Evolutionary conservation across 768 basidiomycete species (phyloP).

Genomic region (Ephemerocybe angulata): DNA sequence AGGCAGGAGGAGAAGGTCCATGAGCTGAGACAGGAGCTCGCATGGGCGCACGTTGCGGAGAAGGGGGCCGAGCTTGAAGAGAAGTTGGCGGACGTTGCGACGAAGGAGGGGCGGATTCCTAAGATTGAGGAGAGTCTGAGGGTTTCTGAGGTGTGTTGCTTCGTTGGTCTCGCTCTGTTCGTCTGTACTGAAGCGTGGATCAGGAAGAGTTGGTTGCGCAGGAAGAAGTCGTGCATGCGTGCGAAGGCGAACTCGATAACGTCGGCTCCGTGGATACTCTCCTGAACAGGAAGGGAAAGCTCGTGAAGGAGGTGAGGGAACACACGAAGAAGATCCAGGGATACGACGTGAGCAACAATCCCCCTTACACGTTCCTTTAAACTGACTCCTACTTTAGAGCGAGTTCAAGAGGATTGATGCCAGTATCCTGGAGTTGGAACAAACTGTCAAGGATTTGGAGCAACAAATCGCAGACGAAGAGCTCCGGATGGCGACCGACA

Average conservation of each 20-base stretch:
- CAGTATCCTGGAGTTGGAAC: conserved; percentile 29
- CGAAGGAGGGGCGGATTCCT: conserved; percentile 30
- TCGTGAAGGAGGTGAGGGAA: conserved; percentile 42
- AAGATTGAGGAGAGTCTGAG: conserved; percentile 34
- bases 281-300: conserved; percentile 37
- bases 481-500: conserved; percentile 49
- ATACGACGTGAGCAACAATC: conserved; percentile 46
- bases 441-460: conserved; percentile 37
- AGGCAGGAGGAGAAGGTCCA: conserved; percentile 66
- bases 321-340: conserved; percentile 43
- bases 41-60: conserved; percentile 78
- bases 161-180: neutral
- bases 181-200: neutral
- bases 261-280: conserved; percentile 33
- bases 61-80: conserved; percentile 59
- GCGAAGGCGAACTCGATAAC: conserved; percentile 26
- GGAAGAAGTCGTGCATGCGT: conserved; percentile 26
- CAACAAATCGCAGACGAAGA: conserved; percentile 52
- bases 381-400: conserved; percentile 29
- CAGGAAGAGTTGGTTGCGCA: conserved; percentile 31
- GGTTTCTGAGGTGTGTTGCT: conserved; percentile 31
- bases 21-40: conserved; percentile 74
- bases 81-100: conserved; percentile 35
- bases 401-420: conserved; percentile 50
- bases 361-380: neutral